A percentile compares a stretch with the other conserved stretches of the same genome.
Evolutionary conservation across 768 basidiomycete species (phyloP).

Genomic region (Boletellus ananiceps): DNA sequence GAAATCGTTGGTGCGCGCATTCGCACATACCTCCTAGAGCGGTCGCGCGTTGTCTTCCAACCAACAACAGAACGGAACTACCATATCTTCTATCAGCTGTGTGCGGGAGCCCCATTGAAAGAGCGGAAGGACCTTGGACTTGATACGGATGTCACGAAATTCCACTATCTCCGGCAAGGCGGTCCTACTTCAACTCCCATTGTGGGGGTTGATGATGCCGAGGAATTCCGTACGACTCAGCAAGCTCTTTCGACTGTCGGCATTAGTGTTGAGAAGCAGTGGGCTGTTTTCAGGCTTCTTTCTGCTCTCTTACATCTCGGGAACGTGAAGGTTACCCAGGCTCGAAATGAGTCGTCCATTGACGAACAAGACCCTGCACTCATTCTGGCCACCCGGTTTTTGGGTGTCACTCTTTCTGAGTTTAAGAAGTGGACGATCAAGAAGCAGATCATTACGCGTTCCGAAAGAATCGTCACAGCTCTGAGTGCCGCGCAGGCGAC

Average conservation of each 20-base stretch:
- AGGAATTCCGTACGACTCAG: conserved; percentile 92
- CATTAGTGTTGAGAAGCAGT: conserved; percentile 95
- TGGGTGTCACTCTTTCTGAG: conserved; percentile 84
- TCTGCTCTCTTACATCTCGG: conserved; percentile 96
- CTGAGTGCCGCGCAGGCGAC: conserved; percentile 86
- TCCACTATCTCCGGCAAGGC: conserved; percentile 90
- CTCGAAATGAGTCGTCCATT: conserved; percentile 77
- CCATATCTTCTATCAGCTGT: conserved; percentile 99
- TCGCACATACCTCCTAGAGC: conserved; percentile 94
- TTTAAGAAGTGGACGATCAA: conserved; percentile 99
- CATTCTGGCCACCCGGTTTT: conserved; percentile 76
- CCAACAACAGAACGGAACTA: conserved; percentile 97
- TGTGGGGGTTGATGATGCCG: conserved; percentile 88
- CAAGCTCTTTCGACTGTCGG: conserved; percentile 95
- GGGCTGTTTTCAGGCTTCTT: conserved; percentile 94
- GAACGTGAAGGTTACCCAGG: conserved; percentile 85
- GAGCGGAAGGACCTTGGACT: conserved; percentile 94
- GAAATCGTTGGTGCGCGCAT: conserved; percentile 99
- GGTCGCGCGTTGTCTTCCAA: conserved; percentile 96
- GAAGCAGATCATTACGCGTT: conserved; percentile 92
- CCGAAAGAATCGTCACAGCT: conserved; percentile 90
- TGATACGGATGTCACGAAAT: conserved; percentile 79
- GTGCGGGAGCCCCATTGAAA: conserved; percentile 91
- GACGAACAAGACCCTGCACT: conserved; percentile 81
- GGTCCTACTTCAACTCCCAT: conserved; percentile 86